phyloP scores from a whole-genome alignment of 140 eudicot genomes.

The Flaveria floridana region DNA sequence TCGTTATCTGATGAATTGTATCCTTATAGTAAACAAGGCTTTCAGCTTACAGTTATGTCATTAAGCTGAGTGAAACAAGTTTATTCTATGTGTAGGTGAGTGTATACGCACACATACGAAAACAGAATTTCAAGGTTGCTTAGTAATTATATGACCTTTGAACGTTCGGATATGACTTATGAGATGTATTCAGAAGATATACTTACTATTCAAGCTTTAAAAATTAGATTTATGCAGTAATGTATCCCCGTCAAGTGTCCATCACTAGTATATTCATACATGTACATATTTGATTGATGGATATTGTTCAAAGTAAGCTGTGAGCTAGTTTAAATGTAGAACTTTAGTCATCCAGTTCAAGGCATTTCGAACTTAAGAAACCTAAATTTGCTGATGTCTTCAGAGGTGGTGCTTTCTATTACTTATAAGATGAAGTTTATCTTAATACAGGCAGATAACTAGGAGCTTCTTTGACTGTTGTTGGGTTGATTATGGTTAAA shows the following conservation, averaged over 20 bases:
- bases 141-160: background rate
- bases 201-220: background rate
- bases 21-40: background rate
- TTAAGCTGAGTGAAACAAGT: background rate
- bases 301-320: constrained; percentile 9
- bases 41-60: background rate
- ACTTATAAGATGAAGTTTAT: background rate
- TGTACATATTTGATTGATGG: constrained; percentile 1
- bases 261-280: background rate
- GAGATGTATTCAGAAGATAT: background rate
- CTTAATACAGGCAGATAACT: background rate
- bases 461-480: background rate
- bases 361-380: background rate
- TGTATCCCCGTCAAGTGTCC: background rate
- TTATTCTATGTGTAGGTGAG: background rate
- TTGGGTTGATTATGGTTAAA: constrained; percentile 5
- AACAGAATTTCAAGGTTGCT: too few species aligned
- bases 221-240: background rate
- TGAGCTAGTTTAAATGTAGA: background rate
- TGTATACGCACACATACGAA: background rate
- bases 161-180: background rate
- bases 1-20: background rate
- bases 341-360: background rate
- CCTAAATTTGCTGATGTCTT: background rate
- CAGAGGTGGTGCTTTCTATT: background rate